phyloP scores from a whole-genome alignment of 78 protist genomes.

The Emiliania huxleyi region DNA sequence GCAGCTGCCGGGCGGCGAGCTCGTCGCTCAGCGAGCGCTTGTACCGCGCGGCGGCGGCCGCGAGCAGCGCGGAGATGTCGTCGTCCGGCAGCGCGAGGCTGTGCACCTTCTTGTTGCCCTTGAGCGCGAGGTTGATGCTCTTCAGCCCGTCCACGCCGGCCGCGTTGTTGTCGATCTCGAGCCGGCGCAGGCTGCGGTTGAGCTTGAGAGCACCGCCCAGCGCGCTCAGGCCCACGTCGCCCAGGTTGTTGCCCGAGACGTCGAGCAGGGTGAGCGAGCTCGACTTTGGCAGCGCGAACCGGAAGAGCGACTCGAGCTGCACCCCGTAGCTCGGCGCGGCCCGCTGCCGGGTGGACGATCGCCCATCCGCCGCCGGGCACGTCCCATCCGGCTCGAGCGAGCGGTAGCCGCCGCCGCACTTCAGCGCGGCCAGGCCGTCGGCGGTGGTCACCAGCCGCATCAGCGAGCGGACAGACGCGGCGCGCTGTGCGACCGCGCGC shows the following conservation, averaged over 20 bases:
- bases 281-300: neutral
- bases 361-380: too few species aligned
- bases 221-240: neutral
- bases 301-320: neutral
- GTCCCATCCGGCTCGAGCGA: neutral
- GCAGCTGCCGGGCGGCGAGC: neutral
- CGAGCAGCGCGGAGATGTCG: neutral
- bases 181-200: neutral
- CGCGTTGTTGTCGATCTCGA: neutral
- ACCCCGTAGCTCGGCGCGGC: neutral
- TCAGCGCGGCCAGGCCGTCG: neutral
- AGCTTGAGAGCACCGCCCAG: neutral
- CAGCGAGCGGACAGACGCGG: neutral
- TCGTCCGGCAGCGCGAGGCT: neutral
- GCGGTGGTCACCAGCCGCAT: neutral
- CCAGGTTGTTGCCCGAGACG: neutral
- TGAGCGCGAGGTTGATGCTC: neutral
- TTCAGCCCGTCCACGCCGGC: neutral
- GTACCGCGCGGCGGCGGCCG: neutral
- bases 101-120: neutral
- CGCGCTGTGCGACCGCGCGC: neutral
- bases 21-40: neutral
- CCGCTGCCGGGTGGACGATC: too few species aligned
- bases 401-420: neutral
- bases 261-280: neutral